Percentiles rank a stretch among this genome's conserved stretches.
phyloP scores from a whole-genome alignment of 305 asterid genomes.

The Solanum aculeatissimum region DNA sequence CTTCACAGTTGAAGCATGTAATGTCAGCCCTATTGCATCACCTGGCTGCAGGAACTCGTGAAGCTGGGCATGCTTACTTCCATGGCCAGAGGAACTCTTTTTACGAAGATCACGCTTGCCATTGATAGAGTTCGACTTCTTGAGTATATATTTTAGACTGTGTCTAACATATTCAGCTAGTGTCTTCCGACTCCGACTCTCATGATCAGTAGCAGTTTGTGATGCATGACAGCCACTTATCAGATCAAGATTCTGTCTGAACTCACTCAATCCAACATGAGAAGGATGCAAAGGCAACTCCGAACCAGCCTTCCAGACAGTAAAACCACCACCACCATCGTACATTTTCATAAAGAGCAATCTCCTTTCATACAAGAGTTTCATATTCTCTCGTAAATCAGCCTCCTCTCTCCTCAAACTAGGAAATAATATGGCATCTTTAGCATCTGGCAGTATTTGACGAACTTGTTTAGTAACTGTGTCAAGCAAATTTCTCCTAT shows the following conservation, averaged over 20 bases:
- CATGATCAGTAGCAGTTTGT: constrained; percentile 21
- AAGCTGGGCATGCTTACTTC: constrained; percentile 47
- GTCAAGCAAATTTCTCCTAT: constrained; percentile 71
- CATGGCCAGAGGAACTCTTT: constrained; percentile 26
- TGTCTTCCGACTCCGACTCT: constrained; percentile 27
- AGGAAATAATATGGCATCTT: constrained; percentile 41
- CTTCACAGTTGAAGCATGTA: constrained; percentile 56
- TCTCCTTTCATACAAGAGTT: constrained; percentile 49
- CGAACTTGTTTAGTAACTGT: constrained; percentile 51
- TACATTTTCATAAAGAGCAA: constrained; percentile 53
- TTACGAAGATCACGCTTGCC: constrained; percentile 25
- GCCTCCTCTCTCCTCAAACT: constrained; percentile 26
- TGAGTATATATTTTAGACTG: constrained; percentile 58
- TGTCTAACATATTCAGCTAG: constrained; percentile 50
- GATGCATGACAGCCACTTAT: constrained; percentile 22
- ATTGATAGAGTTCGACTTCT: constrained; percentile 50
- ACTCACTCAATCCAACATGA: constrained; percentile 42
- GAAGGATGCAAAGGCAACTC: constrained; percentile 33
- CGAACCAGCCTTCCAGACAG: constrained; percentile 24
- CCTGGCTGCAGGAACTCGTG: constrained; percentile 61
- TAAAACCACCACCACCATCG: constrained; percentile 27
- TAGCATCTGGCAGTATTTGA: constrained; percentile 23
- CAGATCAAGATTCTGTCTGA: constrained; percentile 38
- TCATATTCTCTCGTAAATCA: constrained; percentile 33
- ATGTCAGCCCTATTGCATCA: constrained; percentile 48